Evolutionary conservation across 106 monocot genomes (phyloP).

Genomic region (Cymbidium sinense): DNA sequence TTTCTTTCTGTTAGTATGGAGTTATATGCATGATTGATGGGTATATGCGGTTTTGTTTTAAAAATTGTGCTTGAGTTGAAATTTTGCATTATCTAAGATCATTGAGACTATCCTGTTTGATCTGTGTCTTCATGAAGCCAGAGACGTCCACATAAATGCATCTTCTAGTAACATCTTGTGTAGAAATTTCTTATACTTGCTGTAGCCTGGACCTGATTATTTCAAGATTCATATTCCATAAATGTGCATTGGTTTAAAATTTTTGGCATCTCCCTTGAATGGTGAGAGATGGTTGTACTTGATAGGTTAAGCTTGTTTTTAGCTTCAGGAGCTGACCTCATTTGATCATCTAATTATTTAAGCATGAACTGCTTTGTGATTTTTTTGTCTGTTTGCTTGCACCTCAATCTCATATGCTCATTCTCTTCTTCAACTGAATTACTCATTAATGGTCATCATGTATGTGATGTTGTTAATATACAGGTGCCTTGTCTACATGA

Average conservation of each 20-base stretch:
- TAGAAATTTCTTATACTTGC: background rate
- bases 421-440: background rate
- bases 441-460: constrained; percentile 1
- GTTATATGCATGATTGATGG: background rate
- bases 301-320: background rate
- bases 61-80: background rate
- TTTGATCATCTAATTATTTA: background rate
- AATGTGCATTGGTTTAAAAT: background rate
- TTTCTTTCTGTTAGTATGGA: background rate
- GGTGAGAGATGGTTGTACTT: background rate
- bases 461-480: background rate
- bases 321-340: background rate
- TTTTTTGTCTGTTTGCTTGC: background rate
- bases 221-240: background rate
- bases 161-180: background rate
- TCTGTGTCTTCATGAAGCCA: background rate
- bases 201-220: background rate
- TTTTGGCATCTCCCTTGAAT: background rate
- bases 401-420: background rate
- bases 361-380: background rate
- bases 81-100: background rate
- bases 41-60: background rate
- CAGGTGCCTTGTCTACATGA: constrained; percentile 94
- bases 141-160: background rate
- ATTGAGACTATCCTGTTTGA: background rate